A percentile compares a stretch with the other conserved stretches of the same genome.
Conservation (phyloP, 768 basidiomycete species). For the Leccinum incarnatum region DNA sequence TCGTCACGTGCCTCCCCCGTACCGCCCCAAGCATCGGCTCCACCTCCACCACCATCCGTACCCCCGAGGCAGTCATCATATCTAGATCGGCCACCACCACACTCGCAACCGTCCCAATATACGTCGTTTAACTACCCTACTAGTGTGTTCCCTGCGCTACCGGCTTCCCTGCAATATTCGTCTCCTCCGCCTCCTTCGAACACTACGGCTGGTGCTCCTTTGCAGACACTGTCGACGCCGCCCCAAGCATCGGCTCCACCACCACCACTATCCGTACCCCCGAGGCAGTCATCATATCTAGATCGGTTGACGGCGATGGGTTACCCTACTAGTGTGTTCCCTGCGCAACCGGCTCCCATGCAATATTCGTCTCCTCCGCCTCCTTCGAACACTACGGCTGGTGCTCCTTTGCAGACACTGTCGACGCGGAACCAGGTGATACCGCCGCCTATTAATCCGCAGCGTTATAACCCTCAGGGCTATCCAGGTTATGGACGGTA, state of each 20-base stretch:
- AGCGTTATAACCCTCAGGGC: slow-evolving; percentile 27
- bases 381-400: slow-evolving; percentile 5
- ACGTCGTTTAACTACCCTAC: slow-evolving; percentile 10
- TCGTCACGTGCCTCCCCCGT: slow-evolving; percentile 10
- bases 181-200: slow-evolving; percentile 18
- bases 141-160: slow-evolving; percentile 28
- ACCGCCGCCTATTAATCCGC: slow-evolving; percentile 34
- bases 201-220: slow-evolving; percentile 5
- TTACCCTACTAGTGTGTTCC: slow-evolving; percentile 18
- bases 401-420: slow-evolving; percentile 10
- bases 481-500: slow-evolving; percentile 34
- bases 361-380: slow-evolving; percentile 22
- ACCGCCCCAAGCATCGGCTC: slow-evolving; percentile 14
- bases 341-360: slow-evolving; percentile 31
- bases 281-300: too few relatives aligned
- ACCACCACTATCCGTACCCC: background rate
- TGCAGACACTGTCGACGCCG: slow-evolving; percentile 13
- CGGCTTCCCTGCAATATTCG: slow-evolving; percentile 26
- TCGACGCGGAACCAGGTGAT: slow-evolving; percentile 27
- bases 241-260: slow-evolving; percentile 11
- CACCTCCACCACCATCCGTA: slow-evolving; percentile 11
- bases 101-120: too few relatives aligned
- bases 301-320: slow-evolving; percentile 1
- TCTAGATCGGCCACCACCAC: background rate
- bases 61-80: too few relatives aligned